Base-by-base conservation (phyloP, 108 stramenopile species). In the Fragilaria radians region DNA sequence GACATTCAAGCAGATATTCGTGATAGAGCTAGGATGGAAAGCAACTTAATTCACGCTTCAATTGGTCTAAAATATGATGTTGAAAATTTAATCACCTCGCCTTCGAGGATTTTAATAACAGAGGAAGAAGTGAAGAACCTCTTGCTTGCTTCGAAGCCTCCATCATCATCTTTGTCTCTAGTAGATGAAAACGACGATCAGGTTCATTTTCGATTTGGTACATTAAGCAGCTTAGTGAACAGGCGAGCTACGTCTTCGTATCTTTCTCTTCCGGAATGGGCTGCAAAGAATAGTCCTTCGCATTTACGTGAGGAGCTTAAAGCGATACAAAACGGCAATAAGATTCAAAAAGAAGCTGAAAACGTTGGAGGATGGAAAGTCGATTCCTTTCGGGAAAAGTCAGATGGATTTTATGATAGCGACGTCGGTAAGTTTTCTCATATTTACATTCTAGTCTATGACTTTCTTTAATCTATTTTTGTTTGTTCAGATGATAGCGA, bases 1-100 rank as follows among this genome's bases (percentile, higher is more conserved):
- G 99, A 99, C 71, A 71, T 86, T 5, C 58, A 88, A 46, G 88
- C 85, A 45, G 96, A 99, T 77, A 87, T 98, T 5, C 82, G 98
- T 23, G 99, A 99, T 66, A 72, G 95, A 54, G 96, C 96, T 0
- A 72, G 99, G 29, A 80, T 94, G 57, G 85, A 96, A 63, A 89
- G 89, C 32, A 69, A 73, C 27, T 19, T 97, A 21, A 56, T 99
- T 27, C 89, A 81, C 19, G 23, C 65, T 62, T 63, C 74, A 36
- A 52, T 77, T 66, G 77, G 81, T 26, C 64, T 86, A 28, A 62
- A 71, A 53, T 42, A 68, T 57, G 93, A 86, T 56, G 62, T 72
- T 5, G 75, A 73, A 52, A 61, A 66, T 7, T 50, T 80, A 27
- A 77, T 90, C 17, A 51, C 70, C 23, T 18, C 28, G 18, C 66